Base-by-base conservation (phyloP, 202 grass and related monocot species). In the Carex arenaria region DNA sequence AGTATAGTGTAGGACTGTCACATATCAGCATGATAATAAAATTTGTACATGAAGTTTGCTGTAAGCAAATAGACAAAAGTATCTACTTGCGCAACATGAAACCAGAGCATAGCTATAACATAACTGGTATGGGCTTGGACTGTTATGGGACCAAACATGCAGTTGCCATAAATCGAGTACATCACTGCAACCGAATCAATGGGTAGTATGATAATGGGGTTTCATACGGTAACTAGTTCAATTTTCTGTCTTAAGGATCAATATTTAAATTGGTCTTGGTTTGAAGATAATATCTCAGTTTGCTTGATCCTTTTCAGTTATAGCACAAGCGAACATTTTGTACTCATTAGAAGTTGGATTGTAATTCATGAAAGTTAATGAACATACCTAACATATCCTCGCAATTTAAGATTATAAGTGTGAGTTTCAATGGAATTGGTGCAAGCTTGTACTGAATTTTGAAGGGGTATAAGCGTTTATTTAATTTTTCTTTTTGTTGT, bases 1-100 rank as follows among this genome's bases (percentile, higher is more conserved):
- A 28, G 26, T 32, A 64, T 49, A 49, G 45, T 49, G 62, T 64
- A 20, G 17, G 42, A 72, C 42, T 4, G 23, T 49, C 7, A 51
- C 19, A 51, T 51, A 72, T 51, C 42, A 72, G 63, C 14, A 32
- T 65, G 26, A 32, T 65, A 65, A 65, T n/a, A 51, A 72, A 72
- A 72, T 72, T 51, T 72, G 67, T 72, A 49, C 68, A 45, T 72
- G 18, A 20, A 72, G n/a, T 72, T 72, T 23, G 10, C 61, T 30
- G 22, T 49, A 72, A 72, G 36, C 5, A 7, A 49, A 3, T 47
- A 47, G 45, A 45, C n/a, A 49, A 47, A 49, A 72, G 42, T 72
- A 47, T 72, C 18, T 72, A 49, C 68, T 72, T 72, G 68, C 15
- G n/a, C 17, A 47, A 72, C 68, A 72, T 49, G 40, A 45, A 72